Evolutionary conservation across 78 protist genomes (phyloP), one percentile per base, ranked within the genome.

Genomic region (Isochrysis galbana): DNA sequence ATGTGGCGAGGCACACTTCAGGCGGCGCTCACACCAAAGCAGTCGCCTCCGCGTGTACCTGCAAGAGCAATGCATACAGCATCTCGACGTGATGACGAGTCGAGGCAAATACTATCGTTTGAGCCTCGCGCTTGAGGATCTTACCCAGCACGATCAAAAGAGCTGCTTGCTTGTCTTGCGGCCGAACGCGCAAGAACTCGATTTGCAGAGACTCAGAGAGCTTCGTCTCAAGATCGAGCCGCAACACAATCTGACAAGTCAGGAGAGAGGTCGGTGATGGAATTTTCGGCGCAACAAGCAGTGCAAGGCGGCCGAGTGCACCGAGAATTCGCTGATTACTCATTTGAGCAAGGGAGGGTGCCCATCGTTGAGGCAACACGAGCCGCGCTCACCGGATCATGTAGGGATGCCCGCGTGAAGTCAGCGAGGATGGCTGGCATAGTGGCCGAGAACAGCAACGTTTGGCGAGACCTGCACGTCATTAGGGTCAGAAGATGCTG

Each of bases 361-460:
- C n/a, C n/a, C n/a, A n/a, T n/a, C n/a, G n/a, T n/a, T n/a, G n/a
- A n/a, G n/a, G n/a, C n/a, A n/a, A n/a, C n/a, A n/a, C n/a, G n/a
- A n/a, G n/a, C n/a, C n/a, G n/a, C n/a, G n/a, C n/a, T n/a, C n/a
- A n/a, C n/a, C 39, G 92, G 90, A 22, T 93, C 67, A 25, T 55
- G 36, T 32, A 92, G 67, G 19, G 84, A 90, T 5, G 98, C 97
- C 34, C 96, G 39, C 2, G 97, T 94, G 91, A 98, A 98, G 19
- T 97, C 98, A 1, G 96, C 98, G 88, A 98, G 93, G 61, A 87
- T 25, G 0, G 95, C 47, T 32, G 99, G 99, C 91, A 99, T 78
- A 23, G 99, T 98, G 21, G 99, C 99, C 5, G 98, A 96, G 91
- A 98, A 97, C 51, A 98, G 94, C 25, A 92, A 38, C 5, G 99